Evolutionary conservation across 108 stramenopile genomes (phyloP).

Genomic region (Fragilaria crotonensis): DNA sequence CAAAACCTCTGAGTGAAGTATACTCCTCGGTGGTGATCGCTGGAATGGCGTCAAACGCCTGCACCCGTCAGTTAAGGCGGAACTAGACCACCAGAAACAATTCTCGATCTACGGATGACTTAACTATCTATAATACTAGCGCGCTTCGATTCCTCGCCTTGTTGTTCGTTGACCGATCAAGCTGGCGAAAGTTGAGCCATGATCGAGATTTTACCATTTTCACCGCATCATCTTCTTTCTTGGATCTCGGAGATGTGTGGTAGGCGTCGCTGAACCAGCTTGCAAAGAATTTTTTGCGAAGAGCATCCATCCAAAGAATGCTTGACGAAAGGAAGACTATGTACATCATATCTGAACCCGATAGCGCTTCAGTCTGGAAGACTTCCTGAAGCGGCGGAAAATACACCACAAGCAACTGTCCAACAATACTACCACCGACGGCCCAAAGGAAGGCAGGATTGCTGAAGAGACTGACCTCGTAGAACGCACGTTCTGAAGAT

Average conservation of each 20-base stretch:
- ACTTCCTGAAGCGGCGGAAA: slow-evolving; percentile 84
- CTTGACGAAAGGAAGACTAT: slow-evolving; percentile 74
- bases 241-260: slow-evolving; percentile 23
- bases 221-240: slow-evolving; percentile 16
- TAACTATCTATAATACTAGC: no score
- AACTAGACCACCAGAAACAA: no score
- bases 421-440: slow-evolving; percentile 72
- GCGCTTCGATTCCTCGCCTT: background rate
- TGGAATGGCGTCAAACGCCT: no score
- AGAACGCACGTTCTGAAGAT: slow-evolving; percentile 68
- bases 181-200: slow-evolving; percentile 4
- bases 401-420: slow-evolving; percentile 90
- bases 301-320: slow-evolving; percentile 76
- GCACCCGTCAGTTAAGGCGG: no score
- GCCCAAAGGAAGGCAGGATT: slow-evolving; percentile 90
- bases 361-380: slow-evolving; percentile 92
- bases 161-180: background rate
- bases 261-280: slow-evolving; percentile 63
- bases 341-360: slow-evolving; percentile 62
- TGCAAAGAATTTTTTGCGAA: slow-evolving; percentile 83
- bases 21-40: no score
- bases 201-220: background rate
- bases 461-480: slow-evolving; percentile 66
- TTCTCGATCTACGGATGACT: no score
- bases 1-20: no score